Conservation (phyloP, 108 stramenopile species). For the Epithemia pelagica region DNA sequence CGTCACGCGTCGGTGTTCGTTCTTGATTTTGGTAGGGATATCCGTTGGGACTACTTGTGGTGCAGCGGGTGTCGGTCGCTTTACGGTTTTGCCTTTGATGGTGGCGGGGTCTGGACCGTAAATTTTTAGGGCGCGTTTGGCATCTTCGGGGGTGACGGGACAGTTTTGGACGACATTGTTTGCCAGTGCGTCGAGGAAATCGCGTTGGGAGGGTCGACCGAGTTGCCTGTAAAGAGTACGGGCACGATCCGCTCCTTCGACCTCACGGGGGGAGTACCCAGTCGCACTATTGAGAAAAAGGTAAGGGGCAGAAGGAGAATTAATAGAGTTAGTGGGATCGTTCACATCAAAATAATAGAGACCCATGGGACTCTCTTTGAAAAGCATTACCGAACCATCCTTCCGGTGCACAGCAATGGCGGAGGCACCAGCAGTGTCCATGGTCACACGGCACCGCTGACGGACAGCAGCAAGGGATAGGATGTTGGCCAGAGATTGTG, state of each 20-base stretch:
- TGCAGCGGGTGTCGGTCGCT: not conserved
- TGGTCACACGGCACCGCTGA: too few species aligned
- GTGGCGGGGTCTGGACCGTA: slow-evolving; percentile 22
- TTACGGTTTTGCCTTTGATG: slow-evolving; percentile 14
- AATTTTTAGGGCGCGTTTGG: slow-evolving; percentile 19
- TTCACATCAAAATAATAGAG: slow-evolving; percentile 1
- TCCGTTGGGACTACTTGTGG: not conserved
- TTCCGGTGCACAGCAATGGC: slow-evolving; percentile 5
- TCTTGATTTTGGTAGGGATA: slow-evolving; percentile 18
- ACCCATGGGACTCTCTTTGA: slow-evolving; percentile 2
- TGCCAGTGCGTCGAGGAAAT: slow-evolving; percentile 14
- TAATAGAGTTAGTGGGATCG: not conserved
- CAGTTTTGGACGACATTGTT: slow-evolving; percentile 35
- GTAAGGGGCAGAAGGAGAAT: not conserved
- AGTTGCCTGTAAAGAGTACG: slow-evolving; percentile 6
- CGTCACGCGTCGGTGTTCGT: slow-evolving; percentile 15
- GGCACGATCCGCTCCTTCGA: slow-evolving; percentile 7
- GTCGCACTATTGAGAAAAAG: slow-evolving; percentile 8
- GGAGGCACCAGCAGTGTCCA: not conserved
- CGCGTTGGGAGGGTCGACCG: slow-evolving; percentile 1
- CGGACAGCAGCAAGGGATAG: slow-evolving; percentile 15
- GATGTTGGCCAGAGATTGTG: slow-evolving; percentile 27
- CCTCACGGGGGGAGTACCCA: slow-evolving; percentile 5
- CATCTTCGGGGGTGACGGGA: slow-evolving; percentile 21
- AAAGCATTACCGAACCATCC: slow-evolving; percentile 9